A percentile compares a stretch with the other conserved stretches of the same genome.
Conservation (phyloP, 306 rosid species). For the Canavalia gladiata region DNA sequence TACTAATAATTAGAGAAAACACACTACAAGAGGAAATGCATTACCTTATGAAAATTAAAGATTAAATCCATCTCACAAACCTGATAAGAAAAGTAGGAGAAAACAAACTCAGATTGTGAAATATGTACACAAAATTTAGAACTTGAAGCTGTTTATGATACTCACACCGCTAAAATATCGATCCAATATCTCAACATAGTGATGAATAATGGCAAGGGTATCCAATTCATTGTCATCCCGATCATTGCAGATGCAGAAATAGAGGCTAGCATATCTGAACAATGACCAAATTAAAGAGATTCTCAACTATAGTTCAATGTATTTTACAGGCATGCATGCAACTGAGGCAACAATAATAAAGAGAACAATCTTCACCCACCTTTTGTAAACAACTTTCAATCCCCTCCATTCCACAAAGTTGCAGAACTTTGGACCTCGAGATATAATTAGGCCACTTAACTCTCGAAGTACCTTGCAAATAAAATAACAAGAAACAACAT, state of each 20-base stretch:
- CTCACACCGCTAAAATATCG: slow-evolving; percentile 95
- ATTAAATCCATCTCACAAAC: slow-evolving; percentile 88
- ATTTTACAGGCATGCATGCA: neutral
- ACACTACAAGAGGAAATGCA: neutral
- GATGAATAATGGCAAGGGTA: slow-evolving; percentile 88
- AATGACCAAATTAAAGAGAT: slow-evolving; percentile 26
- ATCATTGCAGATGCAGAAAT: slow-evolving; percentile 89
- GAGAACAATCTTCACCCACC: slow-evolving; percentile 53
- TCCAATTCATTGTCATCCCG: slow-evolving; percentile 90
- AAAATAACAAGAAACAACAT: neutral
- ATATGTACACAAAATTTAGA: neutral
- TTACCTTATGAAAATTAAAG: slow-evolving; percentile 90
- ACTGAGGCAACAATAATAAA: neutral
- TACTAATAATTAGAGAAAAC: no score
- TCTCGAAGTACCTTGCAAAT: slow-evolving; percentile 66
- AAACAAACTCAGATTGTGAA: neutral
- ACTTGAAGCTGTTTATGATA: slow-evolving; percentile 1
- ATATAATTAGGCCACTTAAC: slow-evolving; percentile 71
- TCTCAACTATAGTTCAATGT: neutral
- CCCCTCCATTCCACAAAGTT: slow-evolving; percentile 97
- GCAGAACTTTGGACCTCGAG: slow-evolving; percentile 85
- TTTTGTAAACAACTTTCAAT: slow-evolving; percentile 90
- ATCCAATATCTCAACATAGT: slow-evolving; percentile 86
- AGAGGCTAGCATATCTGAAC: slow-evolving; percentile 89
- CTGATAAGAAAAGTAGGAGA: slow-evolving; percentile 49